A percentile compares a stretch with the other conserved stretches of the same genome.
These are phyloP conservation scores for Sicyos edulis DNA, from an alignment of 306 rosid species.

Conservation along the genomic window DNA sequence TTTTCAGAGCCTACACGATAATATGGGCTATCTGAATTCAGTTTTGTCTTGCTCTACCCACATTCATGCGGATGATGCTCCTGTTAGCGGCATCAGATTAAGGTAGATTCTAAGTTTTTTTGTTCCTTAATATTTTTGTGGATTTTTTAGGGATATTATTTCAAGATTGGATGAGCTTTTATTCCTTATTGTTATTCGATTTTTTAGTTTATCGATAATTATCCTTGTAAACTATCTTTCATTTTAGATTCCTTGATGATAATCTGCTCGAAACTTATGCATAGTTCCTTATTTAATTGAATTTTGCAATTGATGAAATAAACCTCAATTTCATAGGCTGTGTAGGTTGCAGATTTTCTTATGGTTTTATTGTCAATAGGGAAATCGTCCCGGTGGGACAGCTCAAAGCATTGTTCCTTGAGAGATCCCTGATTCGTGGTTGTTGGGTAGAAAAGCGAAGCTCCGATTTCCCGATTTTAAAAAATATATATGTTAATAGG, in stretches of 20 bases:
- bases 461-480: too few species aligned
- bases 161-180: background rate
- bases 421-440: too few species aligned
- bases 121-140: background rate
- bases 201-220: background rate
- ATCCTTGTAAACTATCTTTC: background rate
- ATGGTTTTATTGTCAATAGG: background rate
- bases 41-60: constrained; percentile 66
- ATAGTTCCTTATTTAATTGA: background rate
- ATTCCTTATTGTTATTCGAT: background rate
- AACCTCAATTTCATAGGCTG: background rate
- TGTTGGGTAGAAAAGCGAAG: too few species aligned
- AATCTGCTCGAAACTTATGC: constrained; percentile 5
- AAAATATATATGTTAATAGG: background rate
- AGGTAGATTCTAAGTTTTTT: constrained; percentile 38
- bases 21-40: constrained; percentile 84
- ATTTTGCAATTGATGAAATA: background rate
- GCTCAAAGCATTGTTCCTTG: too few species aligned
- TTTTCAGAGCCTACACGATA: constrained; percentile 30
- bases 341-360: background rate
- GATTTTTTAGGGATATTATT: constrained; percentile 13
- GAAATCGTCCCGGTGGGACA: too few species aligned
- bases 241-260: constrained; percentile 2
- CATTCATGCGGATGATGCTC: constrained; percentile 58
- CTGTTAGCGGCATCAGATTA: constrained; percentile 81